Evolutionary conservation across 495 filamentous ascomycete species (phyloP), one percentile per base, ranked within the genome.

Genomic region (Aspergillus affinis): DNA sequence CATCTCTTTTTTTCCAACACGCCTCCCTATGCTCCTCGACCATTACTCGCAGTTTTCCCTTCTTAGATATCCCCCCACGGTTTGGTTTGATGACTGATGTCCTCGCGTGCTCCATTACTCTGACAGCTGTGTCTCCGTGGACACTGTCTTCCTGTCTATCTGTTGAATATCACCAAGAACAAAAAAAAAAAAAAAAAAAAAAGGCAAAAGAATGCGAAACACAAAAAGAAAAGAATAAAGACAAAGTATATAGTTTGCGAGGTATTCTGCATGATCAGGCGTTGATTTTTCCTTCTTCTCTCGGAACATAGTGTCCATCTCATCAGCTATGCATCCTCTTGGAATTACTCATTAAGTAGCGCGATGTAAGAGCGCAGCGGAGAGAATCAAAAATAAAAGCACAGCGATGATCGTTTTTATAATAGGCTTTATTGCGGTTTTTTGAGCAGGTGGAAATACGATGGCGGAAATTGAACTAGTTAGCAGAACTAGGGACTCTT

Each of bases 61-160:
- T 69, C 69, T 71, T 75, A 78, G 74, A 78, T 78, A 41, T 41
- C 74, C 74, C 73, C 73, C 76, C 70, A 69, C 64, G 65, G 65
- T 68, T 70, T 70, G 65, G 58, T 70, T 66, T 67, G 58, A 66
- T 64, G 65, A 64, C 60, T 70, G 61, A 67, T 65, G 61, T 59
- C 59, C 55, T 57, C 59, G 41, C 57, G 45, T 61, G 32, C 47
- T 57, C 54, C 54, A 54, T 55, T 55, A 27, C 46, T 41, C 30
- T 56, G 52, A 54, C 21, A 54, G 52, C 52, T 48, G 36, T 29
- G 23, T 29, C 54, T 36, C 52, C 19, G 52, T 13, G 29, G 32
- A 41, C 44, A 18, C 44, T 6, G 44, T 18, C 18, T 55, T 55
- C 52, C 52, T 45, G 6, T 56, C 20, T 56, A 2, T 52, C 21